Percentiles rank a stretch among this genome's conserved stretches.
Evolutionary conservation across 345 rosid species (phyloP).

Genomic region (Populus simonii): DNA sequence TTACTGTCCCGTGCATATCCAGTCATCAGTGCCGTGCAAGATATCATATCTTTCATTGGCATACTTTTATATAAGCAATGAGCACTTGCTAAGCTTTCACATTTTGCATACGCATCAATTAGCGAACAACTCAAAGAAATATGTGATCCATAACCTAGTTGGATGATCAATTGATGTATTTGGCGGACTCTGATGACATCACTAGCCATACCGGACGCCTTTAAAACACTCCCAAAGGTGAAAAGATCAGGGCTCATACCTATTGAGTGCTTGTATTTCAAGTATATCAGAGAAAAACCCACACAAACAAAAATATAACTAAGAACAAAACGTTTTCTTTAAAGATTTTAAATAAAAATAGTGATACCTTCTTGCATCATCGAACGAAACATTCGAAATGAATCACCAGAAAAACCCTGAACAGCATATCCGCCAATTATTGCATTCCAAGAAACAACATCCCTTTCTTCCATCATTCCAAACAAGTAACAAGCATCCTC

Average conservation of each 20-base stretch:
- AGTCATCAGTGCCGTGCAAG: conserved; percentile 62
- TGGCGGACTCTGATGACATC: conserved; percentile 37
- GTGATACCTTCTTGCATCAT: conserved; percentile 65
- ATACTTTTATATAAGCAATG: conserved; percentile 30
- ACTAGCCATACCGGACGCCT: conserved; percentile 39
- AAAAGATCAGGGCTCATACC: conserved; percentile 61
- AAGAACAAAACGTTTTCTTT: background rate
- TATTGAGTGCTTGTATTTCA: conserved; percentile 25
- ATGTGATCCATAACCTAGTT: conserved; percentile 43
- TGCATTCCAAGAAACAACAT: conserved; percentile 24
- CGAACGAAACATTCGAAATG: conserved; percentile 42
- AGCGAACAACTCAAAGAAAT: conserved; percentile 48
- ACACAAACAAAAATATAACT: background rate
- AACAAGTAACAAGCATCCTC: conserved; percentile 23
- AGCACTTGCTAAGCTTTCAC: conserved; percentile 51
- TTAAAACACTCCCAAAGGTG: conserved; percentile 63
- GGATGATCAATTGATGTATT: conserved; percentile 51
- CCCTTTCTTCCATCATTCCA: conserved; percentile 19
- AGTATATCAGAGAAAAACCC: background rate
- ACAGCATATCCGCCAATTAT: conserved; percentile 29
- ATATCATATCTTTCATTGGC: conserved; percentile 47
- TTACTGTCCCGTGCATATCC: conserved; percentile 41
- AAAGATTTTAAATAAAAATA: background rate
- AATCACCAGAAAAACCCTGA: conserved; percentile 33
- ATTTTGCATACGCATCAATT: conserved; percentile 60